Base-by-base conservation (phyloP, 1,284 basidiomycete species). In the Sanghuangporus baumii region DNA sequence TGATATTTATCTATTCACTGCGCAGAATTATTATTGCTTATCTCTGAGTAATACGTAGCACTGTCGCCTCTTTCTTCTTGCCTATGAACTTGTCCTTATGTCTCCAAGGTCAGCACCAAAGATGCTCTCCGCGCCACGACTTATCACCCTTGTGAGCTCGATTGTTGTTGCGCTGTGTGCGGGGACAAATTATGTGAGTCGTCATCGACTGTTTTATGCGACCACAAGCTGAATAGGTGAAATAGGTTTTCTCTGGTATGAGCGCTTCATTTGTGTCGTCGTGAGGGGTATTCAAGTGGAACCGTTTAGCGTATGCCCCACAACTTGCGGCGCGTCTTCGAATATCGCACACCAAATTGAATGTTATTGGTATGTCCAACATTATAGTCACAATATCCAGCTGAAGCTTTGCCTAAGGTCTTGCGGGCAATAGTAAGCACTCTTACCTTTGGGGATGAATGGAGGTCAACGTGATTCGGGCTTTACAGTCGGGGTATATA, bases 321-420 rank as follows among this genome's bases (percentile, higher is more conserved):
- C 91, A 93, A 71, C 78, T 94, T 2, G 88, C 86, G 1, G 74
- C 83, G 14, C 81, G 84, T 43, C 79, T 94, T n/a, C 76, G 80
- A 51, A 80, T 93, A 18, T 81, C 84, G 0, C 89, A 92, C 57
- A 93, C 90, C 0, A 82, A 88, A 64, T 76, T 91, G 51, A 94
- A 93, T 68, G 73, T 92, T 48, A 80, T 93, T 31, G 90, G 85
- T 37, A 66, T 70, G 23, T 70, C 71, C 8, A 23, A 14, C 6
- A 23, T 11, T 46, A 20, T 2, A 48, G 16, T 56, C 23, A 34
- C 46, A 57, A 16, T 40, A 18, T 20, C 34, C 40, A 16, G 18
- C 34, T 37, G 9, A 26, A 34, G 38, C 26, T 23, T 58, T 12
- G 38, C n/a, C 26, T 41, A 41, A 69, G 68, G 62, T 9, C 74